These are phyloP conservation scores for Emiliania huxleyi DNA, from an alignment of 78 protist genomes.

Conservation along the genomic window DNA sequence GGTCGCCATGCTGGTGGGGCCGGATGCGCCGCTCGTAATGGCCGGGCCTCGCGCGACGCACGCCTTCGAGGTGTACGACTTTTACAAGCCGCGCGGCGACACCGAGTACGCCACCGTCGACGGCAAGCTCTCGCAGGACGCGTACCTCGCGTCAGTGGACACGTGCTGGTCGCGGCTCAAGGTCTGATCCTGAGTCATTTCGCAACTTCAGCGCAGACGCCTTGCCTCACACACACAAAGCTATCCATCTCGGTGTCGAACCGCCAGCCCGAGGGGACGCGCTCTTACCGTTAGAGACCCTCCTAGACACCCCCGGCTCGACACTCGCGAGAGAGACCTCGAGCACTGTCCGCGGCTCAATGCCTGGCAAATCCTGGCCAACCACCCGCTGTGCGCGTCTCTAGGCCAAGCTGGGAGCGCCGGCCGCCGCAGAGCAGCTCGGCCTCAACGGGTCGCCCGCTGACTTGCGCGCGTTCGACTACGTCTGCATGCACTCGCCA, in stretches of 20 bases:
- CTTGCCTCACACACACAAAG: too few relatives aligned
- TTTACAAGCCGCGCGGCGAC: conserved; percentile 90
- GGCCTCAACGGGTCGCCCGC: neutral
- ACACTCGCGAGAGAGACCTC: too few relatives aligned
- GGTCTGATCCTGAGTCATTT: too few relatives aligned
- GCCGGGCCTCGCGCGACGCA: neutral
- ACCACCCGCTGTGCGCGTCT: too few relatives aligned
- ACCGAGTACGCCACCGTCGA: conserved; percentile 90
- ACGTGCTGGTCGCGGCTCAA: neutral
- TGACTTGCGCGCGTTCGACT: conserved; percentile 63
- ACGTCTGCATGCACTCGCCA: conserved; percentile 89
- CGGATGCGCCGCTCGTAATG: conserved; percentile 84
- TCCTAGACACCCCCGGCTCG: too few relatives aligned
- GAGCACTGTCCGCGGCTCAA: too few relatives aligned
- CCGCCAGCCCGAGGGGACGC: too few relatives aligned
- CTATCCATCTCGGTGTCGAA: too few relatives aligned
- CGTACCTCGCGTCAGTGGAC: neutral
- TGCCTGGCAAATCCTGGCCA: too few relatives aligned
- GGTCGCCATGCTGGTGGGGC: conserved; percentile 95
- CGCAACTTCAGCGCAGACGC: too few relatives aligned
- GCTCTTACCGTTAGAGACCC: too few relatives aligned
- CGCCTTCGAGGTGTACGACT: conserved; percentile 80
- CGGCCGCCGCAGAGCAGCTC: neutral
- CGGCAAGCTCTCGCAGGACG: conserved; percentile 76
- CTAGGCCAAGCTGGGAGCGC: neutral